A percentile compares a stretch with the other conserved stretches of the same genome.
phyloP scores from a whole-genome alignment of 805 yeast genomes.

The Limtongia smithiae region DNA sequence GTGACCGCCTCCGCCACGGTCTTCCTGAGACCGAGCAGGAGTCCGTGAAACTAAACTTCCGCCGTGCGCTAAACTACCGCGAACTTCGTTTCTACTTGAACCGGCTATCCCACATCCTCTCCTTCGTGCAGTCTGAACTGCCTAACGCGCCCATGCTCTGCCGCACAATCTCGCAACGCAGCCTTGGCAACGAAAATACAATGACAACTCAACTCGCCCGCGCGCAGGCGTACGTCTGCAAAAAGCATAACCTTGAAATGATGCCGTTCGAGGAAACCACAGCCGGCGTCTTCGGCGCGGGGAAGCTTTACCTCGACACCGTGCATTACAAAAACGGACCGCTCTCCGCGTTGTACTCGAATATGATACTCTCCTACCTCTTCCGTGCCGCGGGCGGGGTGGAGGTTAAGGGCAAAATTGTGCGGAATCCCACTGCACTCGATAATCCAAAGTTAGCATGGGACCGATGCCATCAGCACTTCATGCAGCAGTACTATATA shows the following conservation, averaged over 20 bases:
- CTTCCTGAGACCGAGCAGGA: too few relatives aligned
- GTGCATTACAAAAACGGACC: constrained; percentile 17
- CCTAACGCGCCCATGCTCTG: constrained; percentile 16
- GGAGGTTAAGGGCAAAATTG: too few relatives aligned
- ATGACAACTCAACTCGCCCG: constrained; percentile 22
- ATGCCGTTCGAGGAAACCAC: constrained; percentile 27
- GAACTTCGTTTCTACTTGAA: constrained; percentile 22
- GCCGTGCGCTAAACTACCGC: constrained; percentile 25
- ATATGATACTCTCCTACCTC: constrained; percentile 20
- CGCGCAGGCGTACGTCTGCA: constrained; percentile 4
- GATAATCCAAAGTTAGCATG: too few relatives aligned
- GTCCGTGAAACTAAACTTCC: neutral
- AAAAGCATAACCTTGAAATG: too few relatives aligned
- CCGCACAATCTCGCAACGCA: constrained; percentile 21
- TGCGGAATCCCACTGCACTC: too few relatives aligned
- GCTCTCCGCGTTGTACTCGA: constrained; percentile 13
- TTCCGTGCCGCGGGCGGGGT: constrained; percentile 27
- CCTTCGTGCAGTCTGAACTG: constrained; percentile 6
- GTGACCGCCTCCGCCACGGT: constrained; percentile 6
- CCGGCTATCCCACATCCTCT: constrained; percentile 18
- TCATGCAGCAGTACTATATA: too few relatives aligned
- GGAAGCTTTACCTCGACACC: constrained; percentile 19
- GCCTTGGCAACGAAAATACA: constrained; percentile 12
- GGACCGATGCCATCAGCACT: too few relatives aligned
- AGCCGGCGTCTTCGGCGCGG: constrained; percentile 11